Evolutionary conservation across 73 alveolate species (phyloP).

Genomic region (Blepharisma japonicum): DNA sequence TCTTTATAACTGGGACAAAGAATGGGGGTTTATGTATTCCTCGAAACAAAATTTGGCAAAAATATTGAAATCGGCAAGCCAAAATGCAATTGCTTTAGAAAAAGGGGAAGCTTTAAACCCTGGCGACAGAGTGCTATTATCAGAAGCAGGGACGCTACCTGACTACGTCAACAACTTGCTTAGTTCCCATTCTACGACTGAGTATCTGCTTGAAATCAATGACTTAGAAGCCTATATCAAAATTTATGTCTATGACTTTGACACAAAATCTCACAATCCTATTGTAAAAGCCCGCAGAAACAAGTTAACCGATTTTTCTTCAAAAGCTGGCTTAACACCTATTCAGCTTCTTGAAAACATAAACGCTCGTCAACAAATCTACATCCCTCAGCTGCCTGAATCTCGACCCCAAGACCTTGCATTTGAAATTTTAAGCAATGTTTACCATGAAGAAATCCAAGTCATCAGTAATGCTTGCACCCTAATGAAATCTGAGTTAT

Average conservation of each 20-base stretch:
- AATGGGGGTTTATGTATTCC: slow-evolving; percentile 7
- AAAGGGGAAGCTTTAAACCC: background rate
- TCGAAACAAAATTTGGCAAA: background rate
- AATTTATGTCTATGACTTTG: background rate
- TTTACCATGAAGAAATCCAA: slow-evolving; percentile 12
- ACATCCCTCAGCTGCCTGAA: background rate
- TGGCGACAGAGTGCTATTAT: background rate
- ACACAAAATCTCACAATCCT: background rate
- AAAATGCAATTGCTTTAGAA: background rate
- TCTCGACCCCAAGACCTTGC: slow-evolving; percentile 25
- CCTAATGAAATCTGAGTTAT: slow-evolving; percentile 5
- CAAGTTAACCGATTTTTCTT: background rate
- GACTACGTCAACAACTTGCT: background rate
- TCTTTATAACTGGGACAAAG: slow-evolving; percentile 31
- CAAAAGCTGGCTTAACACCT: slow-evolving; percentile 28
- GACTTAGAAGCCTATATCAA: slow-evolving; percentile 6
- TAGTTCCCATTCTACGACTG: background rate
- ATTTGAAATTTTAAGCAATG: slow-evolving; percentile 22
- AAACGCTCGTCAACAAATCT: background rate
- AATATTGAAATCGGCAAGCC: background rate
- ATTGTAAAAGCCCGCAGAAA: slow-evolving; percentile 15
- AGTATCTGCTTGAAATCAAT: background rate
- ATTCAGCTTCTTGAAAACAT: slow-evolving; percentile 16
- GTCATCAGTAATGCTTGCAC: slow-evolving; percentile 25
- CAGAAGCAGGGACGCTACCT: background rate